Evolutionary conservation across 2,329 filamentous ascomycete genomes (phyloP), one percentile per base, ranked within the genome.

Genomic region (Dendrostoma leiphaemia): DNA sequence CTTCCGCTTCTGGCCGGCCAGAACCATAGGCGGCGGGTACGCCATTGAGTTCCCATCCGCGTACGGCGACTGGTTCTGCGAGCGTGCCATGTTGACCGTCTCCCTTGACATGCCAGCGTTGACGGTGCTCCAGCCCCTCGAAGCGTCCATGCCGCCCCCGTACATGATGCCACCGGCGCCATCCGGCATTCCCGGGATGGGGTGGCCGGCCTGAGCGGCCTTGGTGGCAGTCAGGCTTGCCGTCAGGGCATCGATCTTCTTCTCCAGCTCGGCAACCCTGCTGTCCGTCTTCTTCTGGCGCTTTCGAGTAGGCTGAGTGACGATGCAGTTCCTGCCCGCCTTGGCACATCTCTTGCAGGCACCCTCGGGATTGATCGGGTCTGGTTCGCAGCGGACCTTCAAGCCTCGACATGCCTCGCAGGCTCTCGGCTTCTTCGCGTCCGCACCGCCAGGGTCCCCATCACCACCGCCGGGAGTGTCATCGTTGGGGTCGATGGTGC

Each of bases 241-340:
- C 7, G 90, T 96, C 67, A 96, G 69, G 8, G 88, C 89, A 74
- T 96, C 91, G 60, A 96, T 93, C 75, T 95, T 95, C 77, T 88
- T 91, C 76, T 96, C 91, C 48, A 97, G 78, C 74, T 96, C 91
- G 8, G 91, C 88, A 12, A 97, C 91, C 48, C 91, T 81, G 61
- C 85, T 93, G 68, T 96, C 92, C 51, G 90, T 91, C 77, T 96
- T 96, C 77, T 93, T 96, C 74, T 93, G 90, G 41, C 91, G 80
- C 72, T 95, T 96, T 37, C 90, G 69, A 28, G 78, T 83, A 13
- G 81, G 90, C 59, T 85, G 83, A 1, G 90, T 95, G 58, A 92
- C 86, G 37, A 92, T 74, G 66, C 91, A 96, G 59, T 78, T 78
- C 34, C 91, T 78, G n/a, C 85, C 83, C 3, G 90, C 89, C 72